Base-by-base conservation (phyloP, 1,284 basidiomycete species). In the Moesziomyces parantarcticus region DNA sequence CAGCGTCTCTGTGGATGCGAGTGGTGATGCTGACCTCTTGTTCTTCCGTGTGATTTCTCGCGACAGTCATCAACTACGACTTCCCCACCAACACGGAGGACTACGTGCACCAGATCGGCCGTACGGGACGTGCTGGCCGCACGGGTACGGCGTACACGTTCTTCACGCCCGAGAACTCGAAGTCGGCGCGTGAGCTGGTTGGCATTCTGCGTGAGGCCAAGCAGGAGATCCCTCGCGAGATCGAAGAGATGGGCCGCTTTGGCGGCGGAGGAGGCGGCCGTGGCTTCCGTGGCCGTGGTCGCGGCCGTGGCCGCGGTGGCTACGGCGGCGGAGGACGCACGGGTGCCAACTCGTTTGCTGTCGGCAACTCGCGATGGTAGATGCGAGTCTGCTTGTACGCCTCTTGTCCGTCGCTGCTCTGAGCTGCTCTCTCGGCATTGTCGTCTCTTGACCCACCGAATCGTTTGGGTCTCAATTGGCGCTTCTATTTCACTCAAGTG, bases 71-170 rank as follows among this genome's bases (percentile, higher is more conserved):
- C 40, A 94, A 94, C 87, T 96, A 93, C 85, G 94, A 97, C 85
- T 97, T 97, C 88, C 93, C 95, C 5, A 97, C 95, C 86, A 94
- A 94, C 83, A 94, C 92, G 77, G 93, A 95, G 86, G 92, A 95
- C 85, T 94, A 94, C 84, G 92, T 94, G 58, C 92, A 95, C 84
- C 92, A 94, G 74, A 95, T 95, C 77, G 93, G 93, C 64, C 92
- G 93, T 84, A 59, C 75, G 39, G 88, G 87, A 75, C 92, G 92
- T 84, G 88, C 87, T 32, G 87, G 87, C 53, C 77, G 81, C 87
- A 94, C 89, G 84, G 93, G 94, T 76, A 92, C 90, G 36, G 93
- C 94, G 5, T 97, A 92, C 86, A 97, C 94, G 13, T 98, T 96
- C 88, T 96, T 99, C 86, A 85, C 84, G 2, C 73, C 84, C n/a